Evolutionary conservation across 129 eudicot genomes (phyloP).

Genomic region (Flaveria brownii): DNA sequence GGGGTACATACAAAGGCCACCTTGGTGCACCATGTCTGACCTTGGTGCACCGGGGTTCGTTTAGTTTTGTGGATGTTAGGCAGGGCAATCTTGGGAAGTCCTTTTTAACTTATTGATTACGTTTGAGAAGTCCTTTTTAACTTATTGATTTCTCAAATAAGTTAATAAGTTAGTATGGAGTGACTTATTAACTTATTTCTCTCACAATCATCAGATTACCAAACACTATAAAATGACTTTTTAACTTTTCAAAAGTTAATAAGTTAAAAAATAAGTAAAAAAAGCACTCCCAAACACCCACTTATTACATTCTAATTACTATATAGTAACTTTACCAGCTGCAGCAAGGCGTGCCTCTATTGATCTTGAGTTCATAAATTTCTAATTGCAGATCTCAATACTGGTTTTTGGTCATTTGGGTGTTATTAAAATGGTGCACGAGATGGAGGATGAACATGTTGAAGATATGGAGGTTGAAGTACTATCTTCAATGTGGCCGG

Average conservation of each 20-base stretch:
- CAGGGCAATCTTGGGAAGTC: background rate
- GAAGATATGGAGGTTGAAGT: slow-evolving; percentile 80
- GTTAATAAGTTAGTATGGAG: no score
- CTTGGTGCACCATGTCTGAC: background rate
- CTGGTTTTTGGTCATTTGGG: slow-evolving; percentile 13
- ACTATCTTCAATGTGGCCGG: slow-evolving; percentile 93
- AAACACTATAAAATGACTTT: no score
- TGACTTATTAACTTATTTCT: no score
- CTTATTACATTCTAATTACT: background rate
- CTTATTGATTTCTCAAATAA: no score
- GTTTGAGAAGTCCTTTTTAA: no score
- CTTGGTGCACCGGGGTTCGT: slow-evolving; percentile 6
- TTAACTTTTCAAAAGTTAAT: no score
- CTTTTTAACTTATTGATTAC: no score
- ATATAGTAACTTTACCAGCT: background rate
- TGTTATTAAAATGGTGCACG: slow-evolving; percentile 17
- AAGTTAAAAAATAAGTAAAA: no score
- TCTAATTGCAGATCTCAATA: slow-evolving; percentile 17
- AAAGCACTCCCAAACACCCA: no score
- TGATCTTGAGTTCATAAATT: slow-evolving; percentile 20
- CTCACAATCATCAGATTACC: no score
- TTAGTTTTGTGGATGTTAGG: slow-evolving; percentile 5
- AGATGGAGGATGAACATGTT: slow-evolving; percentile 49
- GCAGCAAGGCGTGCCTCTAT: slow-evolving; percentile 2
- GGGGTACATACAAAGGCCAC: background rate